Evolutionary conservation across 2,329 filamentous ascomycete genomes (phyloP).

Genomic region (Sclerotinia borealis): DNA sequence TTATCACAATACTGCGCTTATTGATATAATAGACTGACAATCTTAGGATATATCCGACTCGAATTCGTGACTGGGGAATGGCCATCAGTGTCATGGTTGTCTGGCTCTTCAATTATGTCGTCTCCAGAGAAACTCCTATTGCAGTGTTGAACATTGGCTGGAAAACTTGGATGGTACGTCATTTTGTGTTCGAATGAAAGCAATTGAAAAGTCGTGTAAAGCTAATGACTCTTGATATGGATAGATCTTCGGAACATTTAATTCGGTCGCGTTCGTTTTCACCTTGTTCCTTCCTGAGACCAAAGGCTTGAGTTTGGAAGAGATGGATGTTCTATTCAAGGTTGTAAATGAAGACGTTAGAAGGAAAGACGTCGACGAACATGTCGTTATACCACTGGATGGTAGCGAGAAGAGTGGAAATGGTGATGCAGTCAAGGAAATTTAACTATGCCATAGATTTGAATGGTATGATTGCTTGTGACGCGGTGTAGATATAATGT

Average conservation of each 20-base stretch:
- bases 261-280: slow-evolving; percentile 31
- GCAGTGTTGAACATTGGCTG: slow-evolving; percentile 42
- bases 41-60: not conserved
- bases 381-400: not conserved
- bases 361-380: slow-evolving; percentile 10
- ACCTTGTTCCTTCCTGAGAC: slow-evolving; percentile 34
- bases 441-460: not conserved
- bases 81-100: slow-evolving; percentile 43
- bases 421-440: not conserved
- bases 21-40: not conserved
- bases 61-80: slow-evolving; percentile 41
- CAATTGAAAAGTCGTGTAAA: not conserved
- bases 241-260: slow-evolving; percentile 17
- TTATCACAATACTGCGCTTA: not conserved
- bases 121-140: slow-evolving; percentile 43
- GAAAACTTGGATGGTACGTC: slow-evolving; percentile 24
- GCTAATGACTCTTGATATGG: not conserved
- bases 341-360: slow-evolving; percentile 11
- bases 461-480: not conserved
- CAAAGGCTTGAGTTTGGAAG: slow-evolving; percentile 17
- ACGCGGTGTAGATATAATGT: not conserved
- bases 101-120: slow-evolving; percentile 48
- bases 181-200: too few relatives aligned
- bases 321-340: slow-evolving; percentile 18
- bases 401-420: not conserved